Evolutionary conservation across 108 stramenopile genomes (phyloP).

Genomic region (Parmales sp.): DNA sequence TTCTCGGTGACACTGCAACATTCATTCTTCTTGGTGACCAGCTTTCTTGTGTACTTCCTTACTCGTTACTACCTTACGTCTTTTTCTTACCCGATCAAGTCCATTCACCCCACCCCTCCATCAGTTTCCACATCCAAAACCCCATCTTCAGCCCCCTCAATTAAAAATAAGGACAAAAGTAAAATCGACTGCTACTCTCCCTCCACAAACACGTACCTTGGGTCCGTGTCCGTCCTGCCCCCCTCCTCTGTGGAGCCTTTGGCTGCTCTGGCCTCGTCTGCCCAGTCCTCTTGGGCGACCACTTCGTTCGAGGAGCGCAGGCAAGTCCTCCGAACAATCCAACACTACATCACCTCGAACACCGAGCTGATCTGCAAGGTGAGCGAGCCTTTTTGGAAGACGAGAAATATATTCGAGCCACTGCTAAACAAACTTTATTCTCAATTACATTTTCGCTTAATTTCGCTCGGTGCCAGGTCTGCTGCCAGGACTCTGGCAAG

Average conservation of each 20-base stretch:
- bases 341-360: conserved; percentile 75
- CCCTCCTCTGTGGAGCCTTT: conserved; percentile 60
- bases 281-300: conserved; percentile 75
- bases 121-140: too few species aligned
- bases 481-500: conserved; percentile 15
- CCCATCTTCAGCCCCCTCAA: too few species aligned
- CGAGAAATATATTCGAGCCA: too few species aligned
- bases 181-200: conserved; percentile 82
- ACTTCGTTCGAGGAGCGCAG: conserved; percentile 83
- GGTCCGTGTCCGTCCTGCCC: conserved; percentile 68
- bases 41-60: too few species aligned
- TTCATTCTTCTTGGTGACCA: too few species aligned
- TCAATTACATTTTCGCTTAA: neutral
- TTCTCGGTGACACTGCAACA: too few species aligned
- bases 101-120: too few species aligned
- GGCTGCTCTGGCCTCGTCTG: conserved; percentile 57
- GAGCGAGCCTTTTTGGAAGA: too few species aligned
- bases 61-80: too few species aligned
- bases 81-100: too few species aligned
- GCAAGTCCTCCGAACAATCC: conserved; percentile 78
- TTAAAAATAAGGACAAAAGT: neutral
- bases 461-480: too few species aligned
- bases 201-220: conserved; percentile 65
- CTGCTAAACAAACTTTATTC: too few species aligned
- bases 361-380: conserved; percentile 79